Percentiles rank a stretch among this genome's conserved stretches.
Conservation (phyloP, 768 basidiomycete species). For the Agaricus blazei region DNA sequence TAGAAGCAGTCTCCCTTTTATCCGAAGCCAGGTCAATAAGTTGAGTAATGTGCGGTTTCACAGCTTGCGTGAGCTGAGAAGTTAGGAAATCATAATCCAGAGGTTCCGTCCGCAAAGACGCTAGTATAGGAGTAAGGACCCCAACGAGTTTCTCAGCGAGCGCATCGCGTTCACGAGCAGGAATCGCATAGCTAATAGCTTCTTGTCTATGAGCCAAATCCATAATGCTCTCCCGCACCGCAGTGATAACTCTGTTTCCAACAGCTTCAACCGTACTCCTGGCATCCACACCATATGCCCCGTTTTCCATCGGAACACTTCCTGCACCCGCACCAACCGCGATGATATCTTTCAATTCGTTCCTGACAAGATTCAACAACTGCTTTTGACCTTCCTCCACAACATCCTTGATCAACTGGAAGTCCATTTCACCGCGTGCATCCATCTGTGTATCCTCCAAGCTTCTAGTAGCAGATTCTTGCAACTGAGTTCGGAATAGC, state of each 20-base stretch:
- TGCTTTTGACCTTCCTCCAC: conserved; percentile 66
- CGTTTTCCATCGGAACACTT: conserved; percentile 15
- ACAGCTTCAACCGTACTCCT: conserved; percentile 52
- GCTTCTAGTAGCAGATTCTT: conserved; percentile 52
- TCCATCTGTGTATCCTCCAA: conserved; percentile 63
- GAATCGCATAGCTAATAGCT: conserved; percentile 39
- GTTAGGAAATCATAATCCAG: conserved; percentile 80
- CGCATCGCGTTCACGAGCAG: conserved; percentile 50
- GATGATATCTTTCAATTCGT: conserved; percentile 51
- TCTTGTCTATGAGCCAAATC: conserved; percentile 55
- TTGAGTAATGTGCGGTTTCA: conserved; percentile 85
- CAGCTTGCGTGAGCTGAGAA: conserved; percentile 70
- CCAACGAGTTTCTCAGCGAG: conserved; percentile 57
- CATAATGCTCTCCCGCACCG: conserved; percentile 57
- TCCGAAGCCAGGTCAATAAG: conserved; percentile 87
- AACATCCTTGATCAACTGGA: conserved; percentile 66
- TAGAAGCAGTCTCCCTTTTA: conserved; percentile 79
- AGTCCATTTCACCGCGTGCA: conserved; percentile 73
- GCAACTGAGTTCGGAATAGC: conserved; percentile 63
- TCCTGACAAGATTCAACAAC: conserved; percentile 49
- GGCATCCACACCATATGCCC: conserved; percentile 24
- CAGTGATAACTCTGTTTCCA: conserved; percentile 49
- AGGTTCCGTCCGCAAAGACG: conserved; percentile 54
- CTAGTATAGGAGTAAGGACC: conserved; percentile 56
- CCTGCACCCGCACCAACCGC: conserved; percentile 19